Percentiles rank a stretch among this genome's conserved stretches.
phyloP scores from a whole-genome alignment of 164 flowering plant genomes.

The Aristolochia contorta region DNA sequence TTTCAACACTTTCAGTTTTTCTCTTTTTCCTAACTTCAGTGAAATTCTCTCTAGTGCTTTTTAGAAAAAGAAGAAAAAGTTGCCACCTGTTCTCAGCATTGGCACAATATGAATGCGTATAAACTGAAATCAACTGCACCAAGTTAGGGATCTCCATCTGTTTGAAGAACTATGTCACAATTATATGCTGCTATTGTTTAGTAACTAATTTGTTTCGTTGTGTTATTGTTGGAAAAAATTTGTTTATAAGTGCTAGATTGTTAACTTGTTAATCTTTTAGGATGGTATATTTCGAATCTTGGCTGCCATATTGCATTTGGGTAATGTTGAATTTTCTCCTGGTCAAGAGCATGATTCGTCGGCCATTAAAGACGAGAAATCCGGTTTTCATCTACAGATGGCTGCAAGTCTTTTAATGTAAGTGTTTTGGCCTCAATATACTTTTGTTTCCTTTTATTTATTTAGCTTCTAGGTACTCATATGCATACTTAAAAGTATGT shows the following conservation, averaged over 20 bases:
- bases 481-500: too few relatives aligned
- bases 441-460: not conserved
- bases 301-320: conserved; percentile 92
- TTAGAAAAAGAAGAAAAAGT: too few relatives aligned
- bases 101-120: too few relatives aligned
- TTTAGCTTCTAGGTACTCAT: too few relatives aligned
- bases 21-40: conserved; percentile 1
- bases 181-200: too few relatives aligned
- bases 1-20: not conserved
- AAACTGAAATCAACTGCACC: too few relatives aligned
- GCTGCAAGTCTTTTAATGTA: conserved; percentile 81
- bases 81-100: too few relatives aligned
- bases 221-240: too few relatives aligned
- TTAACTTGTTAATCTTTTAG: conserved; percentile 20
- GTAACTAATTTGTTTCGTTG: too few relatives aligned
- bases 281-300: conserved; percentile 88
- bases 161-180: not conserved
- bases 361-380: conserved; percentile 64
- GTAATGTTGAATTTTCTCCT: conserved; percentile 90
- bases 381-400: conserved; percentile 72
- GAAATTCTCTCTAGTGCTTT: not conserved
- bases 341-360: conserved; percentile 99
- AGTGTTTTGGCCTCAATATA: conserved; percentile 14
- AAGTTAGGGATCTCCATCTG: too few relatives aligned
- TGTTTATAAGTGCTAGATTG: not conserved